Conservation (phyloP, 2,329 filamentous ascomycete genomes). For the Malbranchea zuffiana region DNA sequence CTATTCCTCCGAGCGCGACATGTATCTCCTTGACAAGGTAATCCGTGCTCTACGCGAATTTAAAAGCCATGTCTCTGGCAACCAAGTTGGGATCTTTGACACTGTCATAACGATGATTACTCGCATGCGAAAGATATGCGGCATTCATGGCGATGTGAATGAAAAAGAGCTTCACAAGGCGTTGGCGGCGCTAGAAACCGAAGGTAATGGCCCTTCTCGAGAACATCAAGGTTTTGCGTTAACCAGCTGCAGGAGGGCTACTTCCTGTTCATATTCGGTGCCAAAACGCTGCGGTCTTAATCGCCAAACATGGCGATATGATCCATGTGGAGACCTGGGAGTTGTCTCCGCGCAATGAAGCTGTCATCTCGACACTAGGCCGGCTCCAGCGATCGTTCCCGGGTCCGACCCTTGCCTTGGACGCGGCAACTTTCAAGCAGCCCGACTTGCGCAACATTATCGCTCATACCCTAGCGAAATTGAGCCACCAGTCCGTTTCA, state of each 20-base stretch:
- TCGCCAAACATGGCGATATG: conserved; percentile 21
- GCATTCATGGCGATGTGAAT: not conserved
- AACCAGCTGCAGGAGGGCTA: no score
- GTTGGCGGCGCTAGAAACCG: no score
- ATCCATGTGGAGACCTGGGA: conserved; percentile 37
- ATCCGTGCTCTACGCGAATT: no score
- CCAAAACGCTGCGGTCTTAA: conserved; percentile 17
- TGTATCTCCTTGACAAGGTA: no score
- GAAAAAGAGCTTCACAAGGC: no score
- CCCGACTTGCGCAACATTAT: conserved; percentile 21
- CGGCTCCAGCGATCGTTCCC: conserved; percentile 38
- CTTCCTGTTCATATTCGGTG: not conserved
- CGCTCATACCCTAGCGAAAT: conserved; percentile 24
- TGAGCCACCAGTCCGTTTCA: conserved; percentile 28
- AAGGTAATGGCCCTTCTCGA: no score
- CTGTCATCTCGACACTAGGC: conserved; percentile 30
- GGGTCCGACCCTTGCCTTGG: conserved; percentile 28
- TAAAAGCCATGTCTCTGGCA: no score
- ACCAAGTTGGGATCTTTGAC: no score
- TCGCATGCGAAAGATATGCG: not conserved
- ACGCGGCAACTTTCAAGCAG: conserved; percentile 17
- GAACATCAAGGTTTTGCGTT: no score
- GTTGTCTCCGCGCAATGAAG: conserved; percentile 31
- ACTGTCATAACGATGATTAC: no score
- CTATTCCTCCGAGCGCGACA: no score